These are phyloP conservation scores for Beta vulgaris DNA, from an alignment of 148 eudicot species.

Conservation along the genomic window DNA sequence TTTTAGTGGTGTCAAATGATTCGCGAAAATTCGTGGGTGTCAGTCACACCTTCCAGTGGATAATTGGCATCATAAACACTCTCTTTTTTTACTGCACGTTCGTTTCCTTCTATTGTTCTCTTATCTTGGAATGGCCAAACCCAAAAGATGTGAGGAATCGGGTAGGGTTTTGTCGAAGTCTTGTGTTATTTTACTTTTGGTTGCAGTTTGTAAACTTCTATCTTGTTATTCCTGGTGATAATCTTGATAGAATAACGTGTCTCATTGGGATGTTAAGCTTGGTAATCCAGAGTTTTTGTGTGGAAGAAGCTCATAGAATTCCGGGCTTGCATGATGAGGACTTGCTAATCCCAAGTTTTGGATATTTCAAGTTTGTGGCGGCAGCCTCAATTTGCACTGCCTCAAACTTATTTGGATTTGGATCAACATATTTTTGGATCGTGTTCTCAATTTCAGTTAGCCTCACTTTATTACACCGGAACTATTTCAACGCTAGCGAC, in stretches of 20 bases:
- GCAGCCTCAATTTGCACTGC: conserved; percentile 7
- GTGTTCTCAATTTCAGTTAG: not conserved
- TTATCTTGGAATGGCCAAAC: no score
- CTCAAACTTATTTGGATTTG: not conserved
- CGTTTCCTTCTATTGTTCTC: no score
- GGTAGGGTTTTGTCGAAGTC: not conserved
- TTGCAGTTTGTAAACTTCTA: not conserved
- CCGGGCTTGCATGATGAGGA: not conserved
- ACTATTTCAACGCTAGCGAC: not conserved
- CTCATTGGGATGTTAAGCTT: not conserved
- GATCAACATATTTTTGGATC: not conserved
- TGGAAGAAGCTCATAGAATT: not conserved
- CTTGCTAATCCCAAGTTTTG: not conserved
- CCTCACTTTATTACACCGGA: not conserved
- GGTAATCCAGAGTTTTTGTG: not conserved
- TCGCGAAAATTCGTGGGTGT: no score
- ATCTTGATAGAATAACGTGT: not conserved
- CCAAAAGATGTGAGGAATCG: not conserved
- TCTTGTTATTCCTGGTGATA: not conserved
- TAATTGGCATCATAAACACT: no score
- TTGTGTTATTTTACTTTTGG: not conserved
- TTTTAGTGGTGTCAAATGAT: no score
- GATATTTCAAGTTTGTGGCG: not conserved
- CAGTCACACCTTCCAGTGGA: no score
- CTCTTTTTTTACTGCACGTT: no score